Conservation (phyloP, 495 filamentous ascomycete species). For the Tuber microsphaerosporum region DNA sequence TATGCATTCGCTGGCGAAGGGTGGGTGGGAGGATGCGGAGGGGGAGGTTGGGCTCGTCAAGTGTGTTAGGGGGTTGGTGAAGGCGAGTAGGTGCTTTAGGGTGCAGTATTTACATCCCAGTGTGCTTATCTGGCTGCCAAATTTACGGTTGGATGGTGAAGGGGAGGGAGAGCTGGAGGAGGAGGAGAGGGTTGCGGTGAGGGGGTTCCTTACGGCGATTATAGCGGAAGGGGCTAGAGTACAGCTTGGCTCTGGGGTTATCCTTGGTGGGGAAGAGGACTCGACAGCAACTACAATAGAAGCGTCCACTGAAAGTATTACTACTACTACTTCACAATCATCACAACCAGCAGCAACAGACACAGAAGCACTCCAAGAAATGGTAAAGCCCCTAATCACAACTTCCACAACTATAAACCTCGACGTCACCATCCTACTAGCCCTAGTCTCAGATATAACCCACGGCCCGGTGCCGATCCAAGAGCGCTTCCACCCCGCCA, state of each 20-base stretch:
- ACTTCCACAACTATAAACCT: conserved; percentile 38
- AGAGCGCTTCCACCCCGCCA: conserved; percentile 41
- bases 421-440: conserved; percentile 45
- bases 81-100: conserved; percentile 50
- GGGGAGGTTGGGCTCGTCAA: conserved; percentile 50
- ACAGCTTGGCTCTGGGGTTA: conserved; percentile 33
- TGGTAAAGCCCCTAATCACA: neutral
- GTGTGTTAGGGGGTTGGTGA: conserved; percentile 51
- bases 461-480: conserved; percentile 41
- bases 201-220: conserved; percentile 49
- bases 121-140: conserved; percentile 55
- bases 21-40: conserved; percentile 52
- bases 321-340: neutral
- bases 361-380: neutral
- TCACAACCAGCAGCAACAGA: neutral
- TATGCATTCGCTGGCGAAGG: conserved; percentile 58
- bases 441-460: conserved; percentile 45
- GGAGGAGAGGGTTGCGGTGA: neutral
- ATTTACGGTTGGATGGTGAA: neutral
- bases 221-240: conserved; percentile 53
- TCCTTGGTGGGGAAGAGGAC: neutral
- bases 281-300: neutral
- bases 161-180: neutral
- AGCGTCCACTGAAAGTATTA: neutral
- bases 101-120: conserved; percentile 54